Evolutionary conservation across 805 yeast genomes (phyloP), one percentile per base, ranked within the genome.

Genomic region (Wilhelminamyces savonicus): DNA sequence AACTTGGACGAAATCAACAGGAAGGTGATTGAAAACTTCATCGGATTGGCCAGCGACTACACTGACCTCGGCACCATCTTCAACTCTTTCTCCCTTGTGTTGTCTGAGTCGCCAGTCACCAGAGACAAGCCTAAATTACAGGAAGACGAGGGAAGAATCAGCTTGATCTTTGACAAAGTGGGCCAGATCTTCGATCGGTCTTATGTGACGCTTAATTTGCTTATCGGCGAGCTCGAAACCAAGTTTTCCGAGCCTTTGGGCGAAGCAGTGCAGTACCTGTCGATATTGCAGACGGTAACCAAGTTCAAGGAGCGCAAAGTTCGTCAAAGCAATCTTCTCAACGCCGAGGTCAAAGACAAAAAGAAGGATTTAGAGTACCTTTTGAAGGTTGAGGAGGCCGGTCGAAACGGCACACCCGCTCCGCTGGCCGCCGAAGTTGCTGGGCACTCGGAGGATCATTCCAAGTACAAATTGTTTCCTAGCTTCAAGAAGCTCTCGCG

Each of bases 141-240:
- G 5, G 56, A 52, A 1, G 53, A 46, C n/a, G 36, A 32, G 13
- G 41, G 43, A 5, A 58, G 58, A 28, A 35, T 61, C 13, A 55
- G 56, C 35, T 33, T 59, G 8, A 43, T 63, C 2, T 49, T 85
- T 36, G 97, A 92, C 49, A 76, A 77, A 38, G 74, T 86, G 17
- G 97, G 97, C 2, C 87, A 83, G 46, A 81, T 87, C 1, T 78
- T 84, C 39, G 97, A 92, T 52, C 71, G 78, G 23, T 75, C 71
- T 26, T 67, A 65, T 46, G 50, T 74, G 37, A 49, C 76, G n/a
- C 59, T 76, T 38, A 62, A 76, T 43, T 50, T 69, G 2, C 61
- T 80, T 8, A 70, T 76, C 4, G 54, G 64, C 9, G 70, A 71
- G 21, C 53, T 80, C 28, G 74, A 73, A 29, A 67, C 75, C 2